Evolutionary conservation across 345 rosid genomes (phyloP).

Genomic region (Rhodamnia argentea): DNA sequence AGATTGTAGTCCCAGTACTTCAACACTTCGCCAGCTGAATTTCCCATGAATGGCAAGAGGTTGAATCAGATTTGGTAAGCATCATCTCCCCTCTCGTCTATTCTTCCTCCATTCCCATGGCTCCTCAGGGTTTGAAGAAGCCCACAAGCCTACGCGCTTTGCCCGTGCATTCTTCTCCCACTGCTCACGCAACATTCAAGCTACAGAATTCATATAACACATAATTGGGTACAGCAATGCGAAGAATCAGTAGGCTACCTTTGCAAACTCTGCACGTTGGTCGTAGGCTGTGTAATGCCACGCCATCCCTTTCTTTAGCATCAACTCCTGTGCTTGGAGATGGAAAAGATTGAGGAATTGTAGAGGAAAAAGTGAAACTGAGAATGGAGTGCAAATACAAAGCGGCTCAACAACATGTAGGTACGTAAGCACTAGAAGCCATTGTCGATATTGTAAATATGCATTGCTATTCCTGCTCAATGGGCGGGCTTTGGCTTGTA

Average conservation of each 20-base stretch:
- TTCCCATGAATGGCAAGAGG: background rate
- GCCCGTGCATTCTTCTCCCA: constrained; percentile 80
- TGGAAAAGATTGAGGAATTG: background rate
- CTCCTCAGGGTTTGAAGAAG: constrained; percentile 57
- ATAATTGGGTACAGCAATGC: background rate
- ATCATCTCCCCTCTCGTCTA: constrained; percentile 18
- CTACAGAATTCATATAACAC: background rate
- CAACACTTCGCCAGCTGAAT: background rate
- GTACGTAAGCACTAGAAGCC: background rate
- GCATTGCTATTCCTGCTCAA: background rate
- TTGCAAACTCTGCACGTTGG: constrained; percentile 40
- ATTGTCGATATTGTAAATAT: background rate
- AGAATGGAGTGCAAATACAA: background rate
- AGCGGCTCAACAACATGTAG: background rate
- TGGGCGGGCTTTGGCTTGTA: background rate
- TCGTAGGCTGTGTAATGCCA: constrained; percentile 83
- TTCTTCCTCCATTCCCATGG: constrained; percentile 84
- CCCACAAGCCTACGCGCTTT: constrained; percentile 72
- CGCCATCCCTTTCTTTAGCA: constrained; percentile 76
- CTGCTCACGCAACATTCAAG: constrained; percentile 11
- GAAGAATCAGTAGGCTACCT: constrained; percentile 14
- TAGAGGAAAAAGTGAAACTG: background rate
- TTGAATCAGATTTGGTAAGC: background rate
- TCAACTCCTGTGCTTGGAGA: constrained; percentile 35
- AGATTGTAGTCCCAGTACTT: background rate